Percentiles rank a stretch among this genome's conserved stretches.
Conservation (phyloP, 805 yeast species). For the Zygosaccharomyces rouxii region DNA sequence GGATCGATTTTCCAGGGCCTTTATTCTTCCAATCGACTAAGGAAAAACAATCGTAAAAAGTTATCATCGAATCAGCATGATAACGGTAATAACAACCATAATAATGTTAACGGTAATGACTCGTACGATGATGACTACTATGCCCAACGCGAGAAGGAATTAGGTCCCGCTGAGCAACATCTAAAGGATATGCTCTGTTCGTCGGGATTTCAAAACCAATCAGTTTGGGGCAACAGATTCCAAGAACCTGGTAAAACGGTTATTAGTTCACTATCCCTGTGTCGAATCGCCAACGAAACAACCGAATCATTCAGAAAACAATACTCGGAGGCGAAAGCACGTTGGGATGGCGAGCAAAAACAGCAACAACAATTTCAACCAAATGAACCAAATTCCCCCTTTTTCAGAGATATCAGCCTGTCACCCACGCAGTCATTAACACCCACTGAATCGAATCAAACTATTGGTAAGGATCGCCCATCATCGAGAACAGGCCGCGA, state of each 20-base stretch:
- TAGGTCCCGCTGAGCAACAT: constrained; percentile 92
- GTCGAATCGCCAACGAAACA: constrained; percentile 40
- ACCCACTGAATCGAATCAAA: constrained; percentile 6
- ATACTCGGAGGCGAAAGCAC: constrained; percentile 20
- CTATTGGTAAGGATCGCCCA: constrained; percentile 2
- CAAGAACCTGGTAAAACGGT: constrained; percentile 84
- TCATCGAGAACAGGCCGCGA: constrained; percentile 25
- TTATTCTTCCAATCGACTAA: constrained; percentile 35
- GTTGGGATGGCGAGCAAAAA: constrained; percentile 24
- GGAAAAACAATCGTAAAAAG: constrained; percentile 1
- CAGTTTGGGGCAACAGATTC: constrained; percentile 85
- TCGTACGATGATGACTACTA: constrained; percentile 40
- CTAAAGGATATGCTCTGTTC: constrained; percentile 90
- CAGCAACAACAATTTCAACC: no score
- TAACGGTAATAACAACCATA: neutral
- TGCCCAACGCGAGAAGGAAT: constrained; percentile 19
- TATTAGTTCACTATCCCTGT: constrained; percentile 60
- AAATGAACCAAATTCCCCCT: neutral
- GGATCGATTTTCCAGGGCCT: constrained; percentile 73
- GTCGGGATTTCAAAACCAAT: constrained; percentile 67
- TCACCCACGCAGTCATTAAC: constrained; percentile 6
- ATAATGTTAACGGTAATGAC: neutral
- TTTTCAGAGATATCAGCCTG: neutral
- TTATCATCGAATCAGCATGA: constrained; percentile 11
- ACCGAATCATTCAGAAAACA: constrained; percentile 32